These are phyloP conservation scores for Apiotrichum sp. DNA, from an alignment of 1,284 basidiomycete genomes.

Conservation along the genomic window DNA sequence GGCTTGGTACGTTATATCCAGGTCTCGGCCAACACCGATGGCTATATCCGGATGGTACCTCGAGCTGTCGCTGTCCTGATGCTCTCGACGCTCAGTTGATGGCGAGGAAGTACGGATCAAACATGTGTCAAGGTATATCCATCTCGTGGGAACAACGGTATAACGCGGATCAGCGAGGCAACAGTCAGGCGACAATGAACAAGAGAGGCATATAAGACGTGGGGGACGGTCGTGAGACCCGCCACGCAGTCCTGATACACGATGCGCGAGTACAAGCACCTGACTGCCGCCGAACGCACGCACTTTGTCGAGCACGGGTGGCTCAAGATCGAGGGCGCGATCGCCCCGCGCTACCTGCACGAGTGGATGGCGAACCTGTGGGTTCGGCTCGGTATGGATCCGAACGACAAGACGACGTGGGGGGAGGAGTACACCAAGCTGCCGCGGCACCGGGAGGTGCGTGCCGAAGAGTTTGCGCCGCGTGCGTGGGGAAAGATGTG, in stretches of 20 bases:
- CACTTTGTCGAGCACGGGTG: constrained; percentile 37
- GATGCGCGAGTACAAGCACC: constrained; percentile 19
- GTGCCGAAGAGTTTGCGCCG: constrained; percentile 25
- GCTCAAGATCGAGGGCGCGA: constrained; percentile 29
- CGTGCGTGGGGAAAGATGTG: constrained; percentile 30
- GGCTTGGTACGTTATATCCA: too few relatives aligned
- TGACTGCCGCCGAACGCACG: constrained; percentile 17
- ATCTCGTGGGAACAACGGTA: too few relatives aligned
- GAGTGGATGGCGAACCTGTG: constrained; percentile 31
- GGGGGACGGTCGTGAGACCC: too few relatives aligned
- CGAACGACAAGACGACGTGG: constrained; percentile 38
- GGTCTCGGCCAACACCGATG: too few relatives aligned
- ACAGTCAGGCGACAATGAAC: too few relatives aligned
- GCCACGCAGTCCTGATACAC: background rate
- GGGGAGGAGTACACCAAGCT: constrained; percentile 29
- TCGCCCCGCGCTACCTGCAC: constrained; percentile 20
- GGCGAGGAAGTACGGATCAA: too few relatives aligned
- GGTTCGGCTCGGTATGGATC: constrained; percentile 34
- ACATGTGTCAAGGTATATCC: too few relatives aligned
- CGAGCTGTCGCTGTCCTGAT: too few relatives aligned
- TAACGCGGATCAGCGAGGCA: too few relatives aligned
- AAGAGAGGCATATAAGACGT: too few relatives aligned
- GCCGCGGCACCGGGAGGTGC: constrained; percentile 28
- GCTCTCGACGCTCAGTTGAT: too few relatives aligned
- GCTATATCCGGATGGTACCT: too few relatives aligned